Base-by-base conservation (phyloP, 192 early-diverging fungal species). In the Phycomyces blakesleeanus region DNA sequence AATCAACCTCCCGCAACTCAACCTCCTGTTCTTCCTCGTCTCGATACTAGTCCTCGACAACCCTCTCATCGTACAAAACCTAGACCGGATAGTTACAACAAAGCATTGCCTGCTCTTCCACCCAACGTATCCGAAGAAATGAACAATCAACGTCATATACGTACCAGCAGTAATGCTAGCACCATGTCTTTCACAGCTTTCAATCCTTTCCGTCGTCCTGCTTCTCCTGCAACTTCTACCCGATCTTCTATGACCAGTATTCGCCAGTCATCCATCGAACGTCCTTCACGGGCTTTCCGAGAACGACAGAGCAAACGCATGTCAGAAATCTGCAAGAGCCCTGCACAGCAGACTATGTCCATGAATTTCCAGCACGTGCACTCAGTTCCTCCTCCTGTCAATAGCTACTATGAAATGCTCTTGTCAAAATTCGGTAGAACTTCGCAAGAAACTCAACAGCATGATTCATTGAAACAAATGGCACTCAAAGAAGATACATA, bases 401-500 rank as follows among this genome's bases (percentile, higher is more conserved):
- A 58, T 51, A 50, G 54, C 12, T 39, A 62, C 38, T 58, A 38
- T 55, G 61, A 57, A 27, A 51, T 55, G 53, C 55, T 61, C 24
- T 27, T 57, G 37, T 39, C 71, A 4, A 63, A 62, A 55, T 57
- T 67, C 51, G 38, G 47, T 21, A 44, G 60, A 40, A 51, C 66
- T 44, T 53, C 70, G 22, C 50, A 65, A 22, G 38, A 61, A 21
- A 49, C 55, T 57, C 54, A 73, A 37, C 22, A 58, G 41, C 34
- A 26, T 34, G 61, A 63, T 49, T 63, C 57, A 22, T 34, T 38
- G 47, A 57, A 67, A 40, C 66, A 61, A 39, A 26, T 53, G 21
- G 54, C 60, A 42, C 54, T 77, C 24, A 73, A 71, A 51, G 58
- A 65, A 49, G 75, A 81, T 38, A 65, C 63, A 27, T 34, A 65